Evolutionary conservation across 176 grass and related monocot genomes (phyloP).

Genomic region (Cymbopogon citratus): DNA sequence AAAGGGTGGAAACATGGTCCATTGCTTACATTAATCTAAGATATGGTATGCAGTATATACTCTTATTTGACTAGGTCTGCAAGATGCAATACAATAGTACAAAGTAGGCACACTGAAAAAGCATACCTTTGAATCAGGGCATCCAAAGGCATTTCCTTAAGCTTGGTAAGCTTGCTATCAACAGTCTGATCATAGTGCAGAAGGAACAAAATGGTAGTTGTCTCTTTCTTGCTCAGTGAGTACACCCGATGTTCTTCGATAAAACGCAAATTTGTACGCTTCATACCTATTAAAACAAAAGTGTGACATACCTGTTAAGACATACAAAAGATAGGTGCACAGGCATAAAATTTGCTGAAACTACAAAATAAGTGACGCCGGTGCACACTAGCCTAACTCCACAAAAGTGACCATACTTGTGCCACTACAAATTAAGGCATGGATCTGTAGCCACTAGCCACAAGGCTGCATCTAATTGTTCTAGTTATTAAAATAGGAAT

Average conservation of each 20-base stretch:
- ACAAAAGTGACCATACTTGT: too few species aligned
- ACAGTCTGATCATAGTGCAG: constrained; percentile 30
- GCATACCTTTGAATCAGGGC: constrained; percentile 47
- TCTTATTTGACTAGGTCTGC: background rate
- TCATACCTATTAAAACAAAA: constrained; percentile 30
- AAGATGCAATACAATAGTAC: background rate
- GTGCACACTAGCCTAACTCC: too few species aligned
- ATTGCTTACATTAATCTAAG: too few species aligned
- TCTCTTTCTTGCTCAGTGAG: background rate
- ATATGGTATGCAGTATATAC: too few species aligned
- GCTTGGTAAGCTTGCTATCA: background rate
- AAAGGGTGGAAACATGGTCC: too few species aligned
- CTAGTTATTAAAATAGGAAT: background rate
- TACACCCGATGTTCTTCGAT: constrained; percentile 29
- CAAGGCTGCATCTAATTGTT: background rate
- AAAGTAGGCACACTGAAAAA: background rate
- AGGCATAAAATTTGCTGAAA: background rate
- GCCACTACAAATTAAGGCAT: background rate
- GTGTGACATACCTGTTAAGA: background rate
- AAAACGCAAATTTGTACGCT: constrained; percentile 27
- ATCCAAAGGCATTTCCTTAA: constrained; percentile 41
- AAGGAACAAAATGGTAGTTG: constrained; percentile 47
- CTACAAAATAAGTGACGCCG: too few species aligned
- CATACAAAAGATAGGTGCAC: background rate
- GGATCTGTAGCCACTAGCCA: background rate